These are phyloP conservation scores for Hyphopichia buzzinii DNA, from an alignment of 1,139 yeast genomes.

Conservation along the genomic window DNA sequence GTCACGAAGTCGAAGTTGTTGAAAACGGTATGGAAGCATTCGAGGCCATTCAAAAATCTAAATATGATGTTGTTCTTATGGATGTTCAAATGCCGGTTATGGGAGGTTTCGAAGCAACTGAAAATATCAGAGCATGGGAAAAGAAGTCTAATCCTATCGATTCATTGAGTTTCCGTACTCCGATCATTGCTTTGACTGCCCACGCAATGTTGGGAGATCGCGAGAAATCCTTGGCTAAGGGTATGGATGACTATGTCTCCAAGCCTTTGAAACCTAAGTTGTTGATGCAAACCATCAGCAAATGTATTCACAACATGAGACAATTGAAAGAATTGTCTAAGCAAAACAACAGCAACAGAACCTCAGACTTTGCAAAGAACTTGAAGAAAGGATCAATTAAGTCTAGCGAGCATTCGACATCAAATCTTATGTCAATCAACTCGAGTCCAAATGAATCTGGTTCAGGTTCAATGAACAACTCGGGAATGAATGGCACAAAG, in stretches of 20 bases:
- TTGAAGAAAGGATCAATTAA: constrained; percentile 39
- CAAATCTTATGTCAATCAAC: constrained; percentile 16
- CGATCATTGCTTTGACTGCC: constrained; percentile 86
- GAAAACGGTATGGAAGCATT: constrained; percentile 83
- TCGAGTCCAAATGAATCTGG: constrained; percentile 15
- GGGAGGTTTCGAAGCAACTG: constrained; percentile 94
- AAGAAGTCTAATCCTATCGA: constrained; percentile 76
- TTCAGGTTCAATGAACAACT: constrained; percentile 8
- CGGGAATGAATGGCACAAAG: constrained; percentile 10
- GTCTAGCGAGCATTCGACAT: constrained; percentile 19
- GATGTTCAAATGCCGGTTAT: constrained; percentile 95
- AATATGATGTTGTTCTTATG: constrained; percentile 82
- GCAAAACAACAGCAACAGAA: constrained; percentile 45
- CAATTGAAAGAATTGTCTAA: constrained; percentile 56
- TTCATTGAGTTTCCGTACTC: constrained; percentile 62
- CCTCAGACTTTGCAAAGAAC: constrained; percentile 48
- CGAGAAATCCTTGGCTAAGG: constrained; percentile 80
- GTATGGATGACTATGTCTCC: constrained; percentile 87
- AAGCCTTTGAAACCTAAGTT: constrained; percentile 84
- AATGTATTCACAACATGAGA: constrained; percentile 70
- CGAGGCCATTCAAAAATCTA: constrained; percentile 65
- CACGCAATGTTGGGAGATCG: constrained; percentile 92
- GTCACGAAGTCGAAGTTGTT: constrained; percentile 78
- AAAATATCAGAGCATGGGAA: constrained; percentile 84
- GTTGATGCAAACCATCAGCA: constrained; percentile 78